Evolutionary conservation across 352 stramenopile genomes (phyloP), one percentile per base, ranked within the genome.

Genomic region (Globisporangium takayamanum): DNA sequence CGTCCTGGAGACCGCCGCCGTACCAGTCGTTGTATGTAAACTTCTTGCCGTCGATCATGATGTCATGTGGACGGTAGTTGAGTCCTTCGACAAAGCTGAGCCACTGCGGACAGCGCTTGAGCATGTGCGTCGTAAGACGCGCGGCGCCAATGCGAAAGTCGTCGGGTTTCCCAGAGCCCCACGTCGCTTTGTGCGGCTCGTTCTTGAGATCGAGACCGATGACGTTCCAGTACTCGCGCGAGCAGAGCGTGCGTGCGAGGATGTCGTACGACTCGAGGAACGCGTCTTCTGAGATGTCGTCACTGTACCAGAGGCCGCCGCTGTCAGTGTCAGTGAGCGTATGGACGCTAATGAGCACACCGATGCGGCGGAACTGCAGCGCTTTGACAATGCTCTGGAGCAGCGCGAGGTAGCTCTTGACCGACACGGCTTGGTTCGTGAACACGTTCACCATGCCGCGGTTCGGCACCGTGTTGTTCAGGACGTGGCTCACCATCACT

Each of bases 151-250:
- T 18, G 7, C 47, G 56, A 36, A 76, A 76, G 61, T 76, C 62
- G 5, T 50, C 61, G 7, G 45, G 20, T 1, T 57, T 51, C 30
- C 64, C 73, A 28, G 73, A 70, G 2, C 72, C 75, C 74, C 73
- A 85, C 50, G 75, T 78, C 16, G 66, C 74, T 36, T 83, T 66
- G 16, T 63, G 69, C 41, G 77, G 74, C 54, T 87, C 77, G 49
- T 87, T 87, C 68, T 84, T 87, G 30, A 82, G 46, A 48, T 87
- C 77, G 44, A 87, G 73, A 0, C 75, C 74, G 30, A 85, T 70
- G 30, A 36, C 30, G 50, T 77, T 77, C 67, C 67, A 77, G 45
- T 77, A 48, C n/a, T 48, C 42, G 16, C n/a, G 5, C 6, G 53
- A 83, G 69, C 69, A 77, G 0, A 77, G 50, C 26, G 55, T 62